Percentiles rank a stretch among this genome's conserved stretches.
Evolutionary conservation across 2,329 filamentous ascomycete species (phyloP).

Genomic region (Colletotrichum endophyticum): DNA sequence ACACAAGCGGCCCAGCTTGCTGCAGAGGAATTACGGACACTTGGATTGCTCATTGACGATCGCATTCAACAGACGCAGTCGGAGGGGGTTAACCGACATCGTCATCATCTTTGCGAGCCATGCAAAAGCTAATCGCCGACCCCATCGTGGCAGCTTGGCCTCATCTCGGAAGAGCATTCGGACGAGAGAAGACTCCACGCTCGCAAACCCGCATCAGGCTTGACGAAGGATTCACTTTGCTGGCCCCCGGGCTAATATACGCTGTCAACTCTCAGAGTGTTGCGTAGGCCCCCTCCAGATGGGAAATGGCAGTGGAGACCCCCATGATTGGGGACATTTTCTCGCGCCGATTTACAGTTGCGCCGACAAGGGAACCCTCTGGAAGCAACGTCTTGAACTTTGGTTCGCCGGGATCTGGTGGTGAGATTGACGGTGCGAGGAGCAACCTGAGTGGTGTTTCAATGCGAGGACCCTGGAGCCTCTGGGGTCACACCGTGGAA

Average conservation of each 20-base stretch:
- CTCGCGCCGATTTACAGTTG: not conserved
- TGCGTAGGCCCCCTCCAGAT: not conserved
- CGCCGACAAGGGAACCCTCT: not conserved
- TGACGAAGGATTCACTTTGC: not conserved
- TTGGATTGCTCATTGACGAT: not conserved
- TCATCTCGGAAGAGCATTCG: conserved; percentile 8
- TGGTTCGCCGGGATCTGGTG: not conserved
- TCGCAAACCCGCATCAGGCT: not conserved
- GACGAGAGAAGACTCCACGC: not conserved
- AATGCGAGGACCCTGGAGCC: not conserved
- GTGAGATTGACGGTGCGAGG: not conserved
- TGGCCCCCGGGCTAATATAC: not conserved
- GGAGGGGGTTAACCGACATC: not conserved
- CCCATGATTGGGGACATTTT: conserved; percentile 16
- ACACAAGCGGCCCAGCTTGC: not conserved
- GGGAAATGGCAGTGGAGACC: conserved; percentile 16
- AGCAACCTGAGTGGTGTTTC: not conserved
- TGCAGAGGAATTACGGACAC: not conserved
- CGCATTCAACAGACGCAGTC: not conserved
- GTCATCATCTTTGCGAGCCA: not conserved
- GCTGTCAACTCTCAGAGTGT: not conserved
- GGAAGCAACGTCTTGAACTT: not conserved
- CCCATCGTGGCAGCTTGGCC: not conserved
- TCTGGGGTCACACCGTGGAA: conserved; percentile 1
- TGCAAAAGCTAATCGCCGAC: not conserved